phyloP scores from a whole-genome alignment of 2,329 filamentous ascomycete species.

The Pseudocercospora eumusae region DNA sequence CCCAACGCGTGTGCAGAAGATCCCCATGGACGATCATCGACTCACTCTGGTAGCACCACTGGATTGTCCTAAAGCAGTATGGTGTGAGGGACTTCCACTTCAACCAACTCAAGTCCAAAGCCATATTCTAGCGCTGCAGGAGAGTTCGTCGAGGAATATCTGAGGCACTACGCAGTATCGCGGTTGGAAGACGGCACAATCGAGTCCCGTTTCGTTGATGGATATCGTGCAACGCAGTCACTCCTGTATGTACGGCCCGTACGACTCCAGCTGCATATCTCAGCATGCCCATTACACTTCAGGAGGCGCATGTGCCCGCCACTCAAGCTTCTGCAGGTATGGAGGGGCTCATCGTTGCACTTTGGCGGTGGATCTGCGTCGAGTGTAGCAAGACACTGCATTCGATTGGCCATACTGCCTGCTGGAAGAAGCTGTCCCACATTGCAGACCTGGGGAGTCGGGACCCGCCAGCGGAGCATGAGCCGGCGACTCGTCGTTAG shows the following conservation, averaged over 20 bases:
- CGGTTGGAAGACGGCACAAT: background rate
- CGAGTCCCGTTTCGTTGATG: background rate
- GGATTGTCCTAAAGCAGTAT: background rate
- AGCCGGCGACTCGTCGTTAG: background rate
- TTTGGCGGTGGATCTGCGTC: background rate
- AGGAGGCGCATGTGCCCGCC: conserved; percentile 3
- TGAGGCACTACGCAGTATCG: background rate
- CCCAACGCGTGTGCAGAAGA: background rate
- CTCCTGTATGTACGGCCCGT: background rate
- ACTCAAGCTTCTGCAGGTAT: background rate
- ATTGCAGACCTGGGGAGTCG: background rate
- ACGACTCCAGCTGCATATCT: background rate
- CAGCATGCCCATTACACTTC: conserved; percentile 5
- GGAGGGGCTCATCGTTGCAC: conserved; percentile 4
- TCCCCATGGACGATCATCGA: background rate
- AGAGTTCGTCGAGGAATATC: background rate
- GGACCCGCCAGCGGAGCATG: background rate
- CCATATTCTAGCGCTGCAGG: background rate
- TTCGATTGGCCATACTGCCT: background rate
- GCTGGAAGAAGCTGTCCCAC: background rate
- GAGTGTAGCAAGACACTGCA: background rate
- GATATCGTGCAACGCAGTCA: background rate
- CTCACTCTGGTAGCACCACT: background rate
- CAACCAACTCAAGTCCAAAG: background rate
- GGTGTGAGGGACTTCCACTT: background rate